Evolutionary conservation across 1,284 basidiomycete species (phyloP), one percentile per base, ranked within the genome.

Genomic region (Cyathus pygmaeus): DNA sequence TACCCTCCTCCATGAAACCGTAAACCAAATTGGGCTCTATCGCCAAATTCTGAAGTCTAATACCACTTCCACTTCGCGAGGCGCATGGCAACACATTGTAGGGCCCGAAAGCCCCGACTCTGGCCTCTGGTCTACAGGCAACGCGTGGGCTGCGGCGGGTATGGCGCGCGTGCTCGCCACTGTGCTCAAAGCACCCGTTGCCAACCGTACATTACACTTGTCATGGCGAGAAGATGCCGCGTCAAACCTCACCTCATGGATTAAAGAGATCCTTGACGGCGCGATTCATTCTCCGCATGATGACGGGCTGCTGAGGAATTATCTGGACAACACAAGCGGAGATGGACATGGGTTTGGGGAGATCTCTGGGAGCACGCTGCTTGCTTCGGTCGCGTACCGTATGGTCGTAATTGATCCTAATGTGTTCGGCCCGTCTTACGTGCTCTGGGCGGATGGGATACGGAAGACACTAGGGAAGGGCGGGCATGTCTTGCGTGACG

Each of bases 101-200:
- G 62, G 84, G 3, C 86, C 87, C 1, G 64, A 66, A 19, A 79
- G 75, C 68, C 76, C 83, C 71, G 81, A 87, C 71, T 47, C 76
- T 65, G 84, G 82, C 42, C 82, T 85, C 71, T 85, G 87, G 87
- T 82, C 80, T 0, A 88, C 87, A 55, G 85, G 83, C 44, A 47
- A 47, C 26, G 44, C 21, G 21, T 47, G 44, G 44, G 44, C 44
- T 21, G 44, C 80, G 55, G 26, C 74, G 56, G 36, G 42, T 23
- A 44, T 42, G 47, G 24, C 26, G n/a, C 44, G 44, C 26, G 44
- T 47, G 13, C 21, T 47, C 9, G 33, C 33, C 7, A 36, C 33
- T 9, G 33, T 36, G 33, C 7, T 36, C 9, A 36, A 36, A 36
- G 33, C 33, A n/a, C n/a, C n/a, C n/a, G n/a, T n/a, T n/a, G n/a